A percentile compares a stretch with the other conserved stretches of the same genome.
phyloP scores from a whole-genome alignment of 352 stramenopile species.

The Phytophthora foliorum region DNA sequence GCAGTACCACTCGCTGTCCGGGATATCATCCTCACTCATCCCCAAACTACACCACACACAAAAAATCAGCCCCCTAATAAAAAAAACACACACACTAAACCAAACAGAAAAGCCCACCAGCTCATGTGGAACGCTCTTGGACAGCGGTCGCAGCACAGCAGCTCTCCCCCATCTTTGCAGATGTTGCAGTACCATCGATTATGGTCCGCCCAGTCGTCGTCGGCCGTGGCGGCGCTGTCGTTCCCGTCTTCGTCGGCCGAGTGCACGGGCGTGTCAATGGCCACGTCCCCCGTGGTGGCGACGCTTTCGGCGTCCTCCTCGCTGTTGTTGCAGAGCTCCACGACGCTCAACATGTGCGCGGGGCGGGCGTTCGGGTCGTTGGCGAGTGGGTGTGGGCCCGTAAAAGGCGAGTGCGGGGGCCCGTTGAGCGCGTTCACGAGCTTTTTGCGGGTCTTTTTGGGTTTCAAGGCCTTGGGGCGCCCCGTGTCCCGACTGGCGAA shows the following conservation, averaged over 20 bases:
- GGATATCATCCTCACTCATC: slow-evolving; percentile 81
- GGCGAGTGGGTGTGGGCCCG: not conserved
- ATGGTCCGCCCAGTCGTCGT: slow-evolving; percentile 87
- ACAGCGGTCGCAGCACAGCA: slow-evolving; percentile 94
- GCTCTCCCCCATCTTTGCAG: slow-evolving; percentile 89
- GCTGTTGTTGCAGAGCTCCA: slow-evolving; percentile 78
- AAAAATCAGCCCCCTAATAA: slow-evolving; percentile 13
- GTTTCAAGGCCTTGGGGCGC: slow-evolving; percentile 12
- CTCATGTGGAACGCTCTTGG: slow-evolving; percentile 94
- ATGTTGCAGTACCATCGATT: slow-evolving; percentile 94
- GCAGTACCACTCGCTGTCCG: slow-evolving; percentile 89
- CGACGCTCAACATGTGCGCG: slow-evolving; percentile 79
- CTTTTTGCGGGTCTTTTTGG: slow-evolving; percentile 31
- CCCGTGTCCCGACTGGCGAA: slow-evolving; percentile 36
- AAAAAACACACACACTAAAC: slow-evolving; percentile 1
- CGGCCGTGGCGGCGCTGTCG: slow-evolving; percentile 53
- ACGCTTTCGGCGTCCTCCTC: slow-evolving; percentile 55
- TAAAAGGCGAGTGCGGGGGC: slow-evolving; percentile 5
- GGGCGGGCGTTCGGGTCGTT: slow-evolving; percentile 24
- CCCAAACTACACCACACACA: slow-evolving; percentile 56
- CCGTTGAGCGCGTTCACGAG: slow-evolving; percentile 16
- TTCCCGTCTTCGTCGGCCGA: slow-evolving; percentile 49
- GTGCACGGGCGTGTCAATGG: slow-evolving; percentile 44
- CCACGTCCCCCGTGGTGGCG: slow-evolving; percentile 37
- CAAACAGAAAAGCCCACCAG: slow-evolving; percentile 49